Conservation (phyloP, 2,329 filamentous ascomycete genomes). For the Ophiostoma perfectum region DNA sequence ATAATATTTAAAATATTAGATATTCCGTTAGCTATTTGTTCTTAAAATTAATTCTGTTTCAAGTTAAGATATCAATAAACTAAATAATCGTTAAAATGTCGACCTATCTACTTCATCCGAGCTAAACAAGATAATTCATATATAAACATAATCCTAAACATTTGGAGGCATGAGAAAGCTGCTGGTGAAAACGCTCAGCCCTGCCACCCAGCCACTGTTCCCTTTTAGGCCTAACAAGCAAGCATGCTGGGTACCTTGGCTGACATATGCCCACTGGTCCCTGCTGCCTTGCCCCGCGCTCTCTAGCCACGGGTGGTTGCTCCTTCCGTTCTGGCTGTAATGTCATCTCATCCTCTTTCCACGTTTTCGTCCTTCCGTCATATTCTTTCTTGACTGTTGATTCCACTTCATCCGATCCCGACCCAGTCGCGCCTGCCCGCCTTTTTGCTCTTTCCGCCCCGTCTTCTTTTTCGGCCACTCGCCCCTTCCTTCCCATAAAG, state of each 20-base stretch:
- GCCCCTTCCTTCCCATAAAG: not conserved
- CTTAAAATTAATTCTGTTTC: not conserved
- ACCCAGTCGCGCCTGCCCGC: constrained; percentile 5
- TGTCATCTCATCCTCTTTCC: not conserved
- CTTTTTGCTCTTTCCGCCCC: not conserved
- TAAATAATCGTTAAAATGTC: no score
- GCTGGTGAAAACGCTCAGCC: not conserved
- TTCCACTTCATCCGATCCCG: not conserved
- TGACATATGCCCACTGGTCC: not conserved
- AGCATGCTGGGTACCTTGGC: not conserved
- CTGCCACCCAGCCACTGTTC: not conserved
- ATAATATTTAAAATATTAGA: no score
- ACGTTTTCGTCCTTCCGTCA: not conserved
- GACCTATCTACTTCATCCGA: no score
- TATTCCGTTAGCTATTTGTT: not conserved
- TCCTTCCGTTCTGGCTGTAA: constrained; percentile 11
- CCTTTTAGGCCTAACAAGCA: not conserved
- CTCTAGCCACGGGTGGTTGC: not conserved
- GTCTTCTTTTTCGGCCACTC: not conserved
- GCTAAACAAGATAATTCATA: not conserved
- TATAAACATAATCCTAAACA: no score
- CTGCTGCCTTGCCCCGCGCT: not conserved
- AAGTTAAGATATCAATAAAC: no score
- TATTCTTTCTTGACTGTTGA: not conserved
- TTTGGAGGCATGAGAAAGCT: no score